Evolutionary conservation across 2,329 filamentous ascomycete genomes (phyloP), one percentile per base, ranked within the genome.

Genomic region (Pseudocercospora vitis): DNA sequence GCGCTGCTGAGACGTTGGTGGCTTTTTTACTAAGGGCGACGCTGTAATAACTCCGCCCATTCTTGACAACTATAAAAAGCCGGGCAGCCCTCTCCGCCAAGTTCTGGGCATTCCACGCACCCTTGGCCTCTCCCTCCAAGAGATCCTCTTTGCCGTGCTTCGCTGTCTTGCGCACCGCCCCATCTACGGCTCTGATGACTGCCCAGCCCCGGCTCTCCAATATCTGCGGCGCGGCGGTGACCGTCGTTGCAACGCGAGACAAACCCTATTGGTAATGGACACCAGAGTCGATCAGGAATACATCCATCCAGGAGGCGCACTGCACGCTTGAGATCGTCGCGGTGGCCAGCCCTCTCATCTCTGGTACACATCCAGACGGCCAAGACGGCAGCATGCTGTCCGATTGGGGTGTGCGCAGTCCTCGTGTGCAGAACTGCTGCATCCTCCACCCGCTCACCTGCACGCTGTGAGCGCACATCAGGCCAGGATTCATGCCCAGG

Each of bases 401-500:
- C 42, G 42, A 45, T 31, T 45, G 40, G 23, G 12, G 23, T 26
- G 21, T 21, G 12, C 18, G 21, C 24, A n/a, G 39, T 9, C 39
- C 39, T 42, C 24, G 39, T 21, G 33, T 37, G 33, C 33, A 37
- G 8, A 37, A 37, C 12, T 37, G n/a, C n/a, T n/a, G 33, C 33
- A 37, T 18, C 11, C 35, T 39, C 14, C 35, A 39, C 11, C n/a
- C 35, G 18, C 35, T 21, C 35, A 39, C 18, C 39, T 44, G 39
- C 39, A 44, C 39, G 39, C 39, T 44, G n/a, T n/a, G 39, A 44
- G 35, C 18, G 35, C 35, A 39, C 12, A 18, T n/a, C 14, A 39
- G 39, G 23, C 52, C 52, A 42, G 52, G 40, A 50, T 55, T 14
- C 18, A 44, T 48, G 51, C 45, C 51, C 35, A 53, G 45, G 51